These are phyloP conservation scores for Aschersonia sp. DNA, from an alignment of 2,329 filamentous ascomycete species.

Conservation along the genomic window DNA sequence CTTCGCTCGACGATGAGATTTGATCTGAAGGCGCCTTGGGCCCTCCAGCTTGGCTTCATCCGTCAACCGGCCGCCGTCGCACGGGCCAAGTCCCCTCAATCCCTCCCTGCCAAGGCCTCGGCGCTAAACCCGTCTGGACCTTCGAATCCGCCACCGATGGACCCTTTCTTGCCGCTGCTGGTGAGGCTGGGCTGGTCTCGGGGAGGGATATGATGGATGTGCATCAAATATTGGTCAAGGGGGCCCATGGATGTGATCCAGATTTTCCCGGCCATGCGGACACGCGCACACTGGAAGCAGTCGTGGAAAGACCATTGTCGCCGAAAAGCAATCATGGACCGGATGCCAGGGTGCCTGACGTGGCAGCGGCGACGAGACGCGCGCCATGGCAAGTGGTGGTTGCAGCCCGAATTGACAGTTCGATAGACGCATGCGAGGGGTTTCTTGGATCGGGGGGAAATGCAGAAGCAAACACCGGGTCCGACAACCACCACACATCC, in stretches of 20 bases:
- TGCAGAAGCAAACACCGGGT: background rate
- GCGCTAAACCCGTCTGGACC: background rate
- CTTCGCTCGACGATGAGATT: too few relatives aligned
- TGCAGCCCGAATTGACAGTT: background rate
- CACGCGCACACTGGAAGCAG: too few relatives aligned
- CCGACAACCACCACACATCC: too few relatives aligned
- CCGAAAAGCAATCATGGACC: too few relatives aligned
- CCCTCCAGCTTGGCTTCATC: background rate
- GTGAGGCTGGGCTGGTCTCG: background rate
- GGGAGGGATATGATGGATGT: background rate
- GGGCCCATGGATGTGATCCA: too few relatives aligned
- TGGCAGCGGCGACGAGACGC: too few relatives aligned
- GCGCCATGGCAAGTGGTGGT: too few relatives aligned
- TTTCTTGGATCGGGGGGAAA: background rate
- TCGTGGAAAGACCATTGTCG: too few relatives aligned
- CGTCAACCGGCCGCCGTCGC: background rate
- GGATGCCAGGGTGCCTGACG: too few relatives aligned
- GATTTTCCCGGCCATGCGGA: too few relatives aligned
- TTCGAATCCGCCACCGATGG: background rate
- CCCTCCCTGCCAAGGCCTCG: background rate
- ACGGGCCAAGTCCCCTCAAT: background rate
- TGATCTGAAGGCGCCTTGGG: too few relatives aligned
- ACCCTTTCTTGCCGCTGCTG: background rate
- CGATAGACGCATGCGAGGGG: background rate
- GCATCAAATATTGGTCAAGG: background rate